These are phyloP conservation scores for Boletus subcaerulescens DNA, from an alignment of 768 basidiomycete species.

Conservation along the genomic window DNA sequence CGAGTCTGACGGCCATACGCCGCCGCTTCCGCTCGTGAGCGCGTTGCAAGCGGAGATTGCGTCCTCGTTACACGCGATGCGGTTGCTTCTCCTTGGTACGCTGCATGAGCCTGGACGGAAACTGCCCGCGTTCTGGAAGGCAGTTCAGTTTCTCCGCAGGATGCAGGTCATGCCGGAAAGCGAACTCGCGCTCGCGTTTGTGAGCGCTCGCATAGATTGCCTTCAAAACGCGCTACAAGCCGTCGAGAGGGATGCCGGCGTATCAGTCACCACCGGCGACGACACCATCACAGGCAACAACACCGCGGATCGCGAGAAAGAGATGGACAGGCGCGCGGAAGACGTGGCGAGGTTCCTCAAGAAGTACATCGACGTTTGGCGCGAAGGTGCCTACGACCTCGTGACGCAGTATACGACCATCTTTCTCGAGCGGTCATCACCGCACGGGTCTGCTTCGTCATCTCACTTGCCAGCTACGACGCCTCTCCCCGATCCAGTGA, in stretches of 20 bases:
- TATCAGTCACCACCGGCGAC: conserved; percentile 29
- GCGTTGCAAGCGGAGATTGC: conserved; percentile 68
- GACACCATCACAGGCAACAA: conserved; percentile 16
- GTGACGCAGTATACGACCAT: conserved; percentile 87
- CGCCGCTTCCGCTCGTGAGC: conserved; percentile 30
- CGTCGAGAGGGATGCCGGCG: conserved; percentile 41
- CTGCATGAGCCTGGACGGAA: conserved; percentile 81
- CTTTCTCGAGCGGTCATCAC: conserved; percentile 67
- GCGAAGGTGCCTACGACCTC: conserved; percentile 91
- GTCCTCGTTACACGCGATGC: conserved; percentile 63
- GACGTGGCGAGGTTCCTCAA: conserved; percentile 78
- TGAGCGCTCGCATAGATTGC: conserved; percentile 67
- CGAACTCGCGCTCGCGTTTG: conserved; percentile 83
- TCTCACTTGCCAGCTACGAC: conserved; percentile 17
- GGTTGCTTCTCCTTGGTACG: conserved; percentile 70
- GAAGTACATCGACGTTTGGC: conserved; percentile 86
- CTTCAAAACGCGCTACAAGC: conserved; percentile 57
- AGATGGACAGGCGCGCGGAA: conserved; percentile 60
- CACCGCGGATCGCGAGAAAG: conserved; percentile 36
- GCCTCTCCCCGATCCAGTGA: conserved; percentile 27
- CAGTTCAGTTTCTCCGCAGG: conserved; percentile 80
- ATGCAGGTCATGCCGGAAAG: conserved; percentile 72
- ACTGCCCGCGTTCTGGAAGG: conserved; percentile 86
- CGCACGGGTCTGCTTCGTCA: conserved; percentile 21
- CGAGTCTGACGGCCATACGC: conserved; percentile 41